Percentiles rank a stretch among this genome's conserved stretches.
Evolutionary conservation across 129 eudicot genomes (phyloP).

Genomic region (carrot (Daucus carota)): DNA sequence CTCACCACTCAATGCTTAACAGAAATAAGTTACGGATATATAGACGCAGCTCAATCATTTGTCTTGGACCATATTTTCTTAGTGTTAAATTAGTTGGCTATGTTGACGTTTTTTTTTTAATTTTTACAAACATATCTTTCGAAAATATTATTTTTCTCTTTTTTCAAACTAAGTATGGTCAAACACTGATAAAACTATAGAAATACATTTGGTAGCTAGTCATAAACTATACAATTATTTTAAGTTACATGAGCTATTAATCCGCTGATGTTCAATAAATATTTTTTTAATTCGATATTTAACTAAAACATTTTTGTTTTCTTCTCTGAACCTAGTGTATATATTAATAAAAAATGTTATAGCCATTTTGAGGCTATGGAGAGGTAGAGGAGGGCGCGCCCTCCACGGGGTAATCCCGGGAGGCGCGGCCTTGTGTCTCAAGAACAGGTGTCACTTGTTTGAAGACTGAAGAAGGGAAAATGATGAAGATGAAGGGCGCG

Average conservation of each 20-base stretch:
- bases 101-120: background rate
- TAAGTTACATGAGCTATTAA: background rate
- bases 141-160: background rate
- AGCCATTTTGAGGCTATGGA: too few relatives aligned
- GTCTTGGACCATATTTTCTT: background rate
- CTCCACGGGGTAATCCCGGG: too few relatives aligned
- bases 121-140: background rate
- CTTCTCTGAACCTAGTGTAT: background rate
- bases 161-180: background rate
- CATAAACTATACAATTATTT: background rate
- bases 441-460: too few relatives aligned
- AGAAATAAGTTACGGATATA: too few relatives aligned
- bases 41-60: background rate
- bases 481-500: too few relatives aligned
- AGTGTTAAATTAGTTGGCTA: conserved; percentile 4
- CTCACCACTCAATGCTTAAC: too few relatives aligned
- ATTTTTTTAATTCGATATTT: background rate
- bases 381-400: too few relatives aligned
- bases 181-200: background rate
- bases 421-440: too few relatives aligned
- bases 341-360: too few relatives aligned
- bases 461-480: too few relatives aligned
- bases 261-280: background rate
- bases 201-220: background rate
- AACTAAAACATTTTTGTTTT: background rate